Conservation (phyloP, 1,284 basidiomycete species). For the Trichosporon coremiiforme region DNA sequence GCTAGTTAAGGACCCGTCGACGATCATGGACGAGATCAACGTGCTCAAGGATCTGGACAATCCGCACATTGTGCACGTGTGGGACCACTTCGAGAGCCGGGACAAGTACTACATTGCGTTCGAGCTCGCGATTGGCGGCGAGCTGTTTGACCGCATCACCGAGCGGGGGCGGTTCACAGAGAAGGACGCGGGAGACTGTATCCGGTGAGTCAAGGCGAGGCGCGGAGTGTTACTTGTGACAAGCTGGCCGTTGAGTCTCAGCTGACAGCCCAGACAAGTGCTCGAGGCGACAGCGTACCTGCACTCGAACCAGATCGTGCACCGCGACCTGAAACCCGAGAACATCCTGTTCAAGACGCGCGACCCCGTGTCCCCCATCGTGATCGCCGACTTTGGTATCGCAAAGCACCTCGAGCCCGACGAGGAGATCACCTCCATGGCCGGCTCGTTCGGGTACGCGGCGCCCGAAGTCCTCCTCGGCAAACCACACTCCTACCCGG, state of each 20-base stretch:
- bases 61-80: conserved; percentile 74
- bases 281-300: conserved; percentile 77
- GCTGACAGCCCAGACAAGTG: conserved; percentile 56
- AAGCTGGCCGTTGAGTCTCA: background rate
- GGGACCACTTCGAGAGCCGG: conserved; percentile 74
- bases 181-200: conserved; percentile 73
- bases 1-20: conserved; percentile 84
- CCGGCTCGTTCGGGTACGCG: conserved; percentile 91
- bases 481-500: conserved; percentile 82
- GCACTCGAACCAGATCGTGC: conserved; percentile 84
- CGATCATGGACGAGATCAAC: conserved; percentile 86
- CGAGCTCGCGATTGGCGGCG: conserved; percentile 85
- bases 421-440: conserved; percentile 76
- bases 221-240: too few species aligned
- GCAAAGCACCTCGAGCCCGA: conserved; percentile 82
- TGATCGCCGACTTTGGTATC: conserved; percentile 96
- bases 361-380: conserved; percentile 72
- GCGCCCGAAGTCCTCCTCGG: conserved; percentile 88
- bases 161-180: conserved; percentile 86
- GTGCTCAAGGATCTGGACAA: conserved; percentile 83
- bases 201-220: conserved; percentile 60
- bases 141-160: conserved; percentile 81
- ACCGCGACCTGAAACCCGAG: conserved; percentile 92
- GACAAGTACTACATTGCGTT: conserved; percentile 89
- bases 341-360: conserved; percentile 87